These are phyloP conservation scores for Lunularia cruciata DNA, from an alignment of 225 moss, liverwort and hornwort genomes.

Conservation along the genomic window DNA sequence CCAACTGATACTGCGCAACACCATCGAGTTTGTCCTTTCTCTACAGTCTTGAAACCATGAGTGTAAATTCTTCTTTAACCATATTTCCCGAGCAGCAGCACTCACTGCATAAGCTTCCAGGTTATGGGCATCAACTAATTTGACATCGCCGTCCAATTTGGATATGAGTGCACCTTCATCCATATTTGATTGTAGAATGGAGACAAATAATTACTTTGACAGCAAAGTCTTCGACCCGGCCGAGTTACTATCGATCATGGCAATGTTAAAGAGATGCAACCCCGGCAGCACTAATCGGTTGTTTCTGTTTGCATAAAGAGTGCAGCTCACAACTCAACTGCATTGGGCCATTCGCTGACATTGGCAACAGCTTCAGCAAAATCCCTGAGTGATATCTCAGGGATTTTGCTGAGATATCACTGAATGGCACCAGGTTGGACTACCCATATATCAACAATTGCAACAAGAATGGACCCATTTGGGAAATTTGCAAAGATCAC, in stretches of 20 bases:
- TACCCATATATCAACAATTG: constrained; percentile 3
- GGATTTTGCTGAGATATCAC: too few relatives aligned
- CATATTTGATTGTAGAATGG: neutral
- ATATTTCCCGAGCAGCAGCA: neutral
- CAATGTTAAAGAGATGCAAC: neutral
- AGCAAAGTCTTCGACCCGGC: neutral
- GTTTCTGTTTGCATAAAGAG: too few relatives aligned
- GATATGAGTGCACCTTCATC: neutral
- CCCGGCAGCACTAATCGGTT: too few relatives aligned
- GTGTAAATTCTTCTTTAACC: neutral
- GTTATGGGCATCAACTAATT: neutral
- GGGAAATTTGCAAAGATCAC: constrained; percentile 17
- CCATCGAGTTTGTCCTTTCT: neutral
- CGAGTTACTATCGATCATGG: neutral
- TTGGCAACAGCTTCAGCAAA: neutral
- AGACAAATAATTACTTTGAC: neutral
- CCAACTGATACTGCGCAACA: neutral
- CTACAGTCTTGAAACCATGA: constrained; percentile 10
- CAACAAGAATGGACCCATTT: neutral
- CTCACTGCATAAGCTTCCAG: neutral
- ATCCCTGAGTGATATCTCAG: too few relatives aligned
- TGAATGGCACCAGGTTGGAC: neutral
- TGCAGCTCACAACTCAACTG: neutral
- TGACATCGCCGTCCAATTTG: neutral
- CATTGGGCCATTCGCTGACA: neutral